A percentile compares a stretch with the other conserved stretches of the same genome.
These are phyloP conservation scores for Chaetomium strumarium DNA, from an alignment of 2,329 filamentous ascomycete genomes.

Conservation along the genomic window DNA sequence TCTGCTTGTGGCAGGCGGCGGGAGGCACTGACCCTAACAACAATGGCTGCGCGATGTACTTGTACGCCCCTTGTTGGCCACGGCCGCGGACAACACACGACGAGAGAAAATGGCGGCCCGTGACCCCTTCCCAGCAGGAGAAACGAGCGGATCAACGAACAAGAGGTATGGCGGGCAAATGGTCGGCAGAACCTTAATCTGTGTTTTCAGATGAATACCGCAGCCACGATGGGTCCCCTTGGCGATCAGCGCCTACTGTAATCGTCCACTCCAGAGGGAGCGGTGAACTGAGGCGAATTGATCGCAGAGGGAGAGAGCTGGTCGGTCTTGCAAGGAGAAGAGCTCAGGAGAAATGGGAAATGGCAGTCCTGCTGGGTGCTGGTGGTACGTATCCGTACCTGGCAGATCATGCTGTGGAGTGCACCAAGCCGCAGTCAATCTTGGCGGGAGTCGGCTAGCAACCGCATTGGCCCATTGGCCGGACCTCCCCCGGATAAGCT, in stretches of 20 bases:
- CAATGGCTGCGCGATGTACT: constrained; percentile 5
- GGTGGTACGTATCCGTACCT: constrained; percentile 12
- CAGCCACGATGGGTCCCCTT: neutral
- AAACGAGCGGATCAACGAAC: constrained; percentile 4
- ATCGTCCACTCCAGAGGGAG: constrained; percentile 5
- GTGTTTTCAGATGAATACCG: neutral
- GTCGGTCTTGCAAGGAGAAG: neutral
- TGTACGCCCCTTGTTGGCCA: constrained; percentile 1
- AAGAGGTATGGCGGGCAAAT: neutral
- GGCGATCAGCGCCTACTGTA: constrained; percentile 10
- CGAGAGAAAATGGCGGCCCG: constrained; percentile 10
- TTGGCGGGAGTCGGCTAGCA: constrained; percentile 1
- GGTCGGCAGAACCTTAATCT: neutral
- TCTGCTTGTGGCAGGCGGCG: constrained; percentile 2
- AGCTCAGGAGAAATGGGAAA: constrained; percentile 7
- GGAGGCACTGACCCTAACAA: constrained; percentile 14
- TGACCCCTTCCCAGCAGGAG: constrained; percentile 24
- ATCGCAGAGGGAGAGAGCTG: constrained; percentile 3
- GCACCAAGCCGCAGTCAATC: neutral
- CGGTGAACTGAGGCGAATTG: constrained; percentile 13
- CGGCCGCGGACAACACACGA: constrained; percentile 6
- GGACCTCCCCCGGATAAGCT: neutral
- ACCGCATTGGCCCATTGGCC: too few relatives aligned
- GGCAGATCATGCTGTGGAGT: constrained; percentile 9
- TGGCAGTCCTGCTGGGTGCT: constrained; percentile 7